Evolutionary conservation across 495 filamentous ascomycete genomes (phyloP).

Genomic region (Tuber calosporum): DNA sequence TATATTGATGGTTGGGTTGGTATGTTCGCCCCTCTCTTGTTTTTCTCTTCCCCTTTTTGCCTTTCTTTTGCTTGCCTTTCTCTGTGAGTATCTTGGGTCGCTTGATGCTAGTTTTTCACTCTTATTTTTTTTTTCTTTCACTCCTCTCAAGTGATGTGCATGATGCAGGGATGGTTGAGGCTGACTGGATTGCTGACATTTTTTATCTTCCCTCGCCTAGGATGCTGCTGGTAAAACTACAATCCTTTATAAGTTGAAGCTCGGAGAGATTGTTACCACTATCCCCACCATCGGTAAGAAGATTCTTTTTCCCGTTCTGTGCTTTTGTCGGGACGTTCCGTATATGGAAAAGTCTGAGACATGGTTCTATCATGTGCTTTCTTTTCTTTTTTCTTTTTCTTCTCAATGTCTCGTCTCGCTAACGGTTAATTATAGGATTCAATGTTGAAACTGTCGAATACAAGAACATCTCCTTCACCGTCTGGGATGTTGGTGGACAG

Average conservation of each 20-base stretch:
- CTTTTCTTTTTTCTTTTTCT: not conserved
- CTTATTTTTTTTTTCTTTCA: not conserved
- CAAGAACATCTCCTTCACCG: conserved; percentile 99
- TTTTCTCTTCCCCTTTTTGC: not conserved
- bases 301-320: conserved; percentile 12
- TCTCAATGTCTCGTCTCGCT: not conserved
- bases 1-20: conserved; percentile 97
- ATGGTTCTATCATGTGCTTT: not conserved
- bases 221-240: conserved; percentile 99
- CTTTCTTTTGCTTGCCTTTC: conserved; percentile 12
- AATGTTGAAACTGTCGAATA: conserved; percentile 99
- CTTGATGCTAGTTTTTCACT: not conserved
- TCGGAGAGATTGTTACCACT: conserved; percentile 99
- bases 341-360: not conserved
- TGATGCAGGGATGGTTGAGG: conserved; percentile 23
- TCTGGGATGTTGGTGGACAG: conserved; percentile 99
- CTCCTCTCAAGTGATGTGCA: not conserved
- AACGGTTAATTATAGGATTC: conserved; percentile 59
- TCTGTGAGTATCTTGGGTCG: not conserved
- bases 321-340: conserved; percentile 6
- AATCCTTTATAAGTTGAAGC: conserved; percentile 99
- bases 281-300: conserved; percentile 97
- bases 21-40: conserved; percentile 20
- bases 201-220: conserved; percentile 24
- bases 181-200: conserved; percentile 23